These are phyloP conservation scores for Lineolata rhizophorae DNA, from an alignment of 495 filamentous ascomycete genomes.

Conservation along the genomic window DNA sequence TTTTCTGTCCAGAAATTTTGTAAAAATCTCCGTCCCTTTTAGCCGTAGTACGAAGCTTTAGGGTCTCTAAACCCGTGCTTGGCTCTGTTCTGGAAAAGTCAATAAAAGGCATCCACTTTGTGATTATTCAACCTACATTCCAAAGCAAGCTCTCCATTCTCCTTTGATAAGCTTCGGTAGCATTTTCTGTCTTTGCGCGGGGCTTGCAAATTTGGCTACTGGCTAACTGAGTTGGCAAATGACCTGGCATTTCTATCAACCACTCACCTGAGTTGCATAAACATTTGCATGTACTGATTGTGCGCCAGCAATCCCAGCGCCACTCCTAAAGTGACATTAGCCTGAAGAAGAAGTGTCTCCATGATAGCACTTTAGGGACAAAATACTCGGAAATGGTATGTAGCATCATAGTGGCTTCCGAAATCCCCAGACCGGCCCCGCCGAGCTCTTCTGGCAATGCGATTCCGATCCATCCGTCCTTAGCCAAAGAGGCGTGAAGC, in stretches of 20 bases:
- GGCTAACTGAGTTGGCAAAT: constrained; percentile 17
- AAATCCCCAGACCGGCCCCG: constrained; percentile 54
- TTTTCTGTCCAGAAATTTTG: constrained; percentile 51
- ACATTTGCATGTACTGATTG: constrained; percentile 60
- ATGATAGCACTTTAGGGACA: too few species aligned
- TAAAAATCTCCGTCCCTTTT: constrained; percentile 28
- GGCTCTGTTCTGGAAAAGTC: constrained; percentile 25
- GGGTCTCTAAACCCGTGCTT: constrained; percentile 54
- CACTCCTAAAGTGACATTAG: constrained; percentile 19
- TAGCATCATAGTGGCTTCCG: constrained; percentile 70
- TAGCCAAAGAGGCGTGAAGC: constrained; percentile 52
- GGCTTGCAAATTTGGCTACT: constrained; percentile 43
- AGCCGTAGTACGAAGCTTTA: constrained; percentile 41
- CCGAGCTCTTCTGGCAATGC: constrained; percentile 51
- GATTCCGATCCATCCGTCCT: constrained; percentile 67
- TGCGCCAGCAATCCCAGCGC: constrained; percentile 58
- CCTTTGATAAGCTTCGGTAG: constrained; percentile 50
- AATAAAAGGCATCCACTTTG: too few species aligned
- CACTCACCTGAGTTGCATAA: constrained; percentile 42
- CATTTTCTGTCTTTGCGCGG: constrained; percentile 33
- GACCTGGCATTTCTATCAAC: background rate
- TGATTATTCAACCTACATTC: constrained; percentile 25
- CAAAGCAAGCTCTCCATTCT: constrained; percentile 48
- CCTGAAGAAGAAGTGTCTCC: background rate
- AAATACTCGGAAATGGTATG: constrained; percentile 58